Percentiles rank a stretch among this genome's conserved stretches.
Evolutionary conservation across 2,329 filamentous ascomycete species (phyloP).

Genomic region (Colletotrichum sidae): DNA sequence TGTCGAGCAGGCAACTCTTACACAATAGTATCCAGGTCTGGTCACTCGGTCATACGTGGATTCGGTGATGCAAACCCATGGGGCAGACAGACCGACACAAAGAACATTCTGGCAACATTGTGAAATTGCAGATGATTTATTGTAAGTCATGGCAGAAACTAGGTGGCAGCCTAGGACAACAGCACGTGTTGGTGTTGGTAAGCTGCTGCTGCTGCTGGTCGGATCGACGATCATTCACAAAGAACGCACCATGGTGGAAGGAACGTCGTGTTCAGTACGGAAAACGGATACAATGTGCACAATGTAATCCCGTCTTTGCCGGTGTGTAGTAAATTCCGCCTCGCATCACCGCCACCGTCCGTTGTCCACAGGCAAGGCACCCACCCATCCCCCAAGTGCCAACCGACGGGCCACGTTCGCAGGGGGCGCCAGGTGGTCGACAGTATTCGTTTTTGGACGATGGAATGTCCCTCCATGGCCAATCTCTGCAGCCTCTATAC

Average conservation of each 20-base stretch:
- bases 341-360: slow-evolving; percentile 17
- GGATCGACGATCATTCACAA: slow-evolving; percentile 11
- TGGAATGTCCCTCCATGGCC: slow-evolving; percentile 11
- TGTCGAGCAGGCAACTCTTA: slow-evolving; percentile 34
- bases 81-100: slow-evolving; percentile 4
- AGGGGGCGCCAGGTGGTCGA: slow-evolving; percentile 28
- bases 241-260: not conserved
- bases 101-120: slow-evolving; percentile 14
- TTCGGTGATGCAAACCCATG: not conserved
- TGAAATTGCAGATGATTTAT: too few relatives aligned
- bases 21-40: slow-evolving; percentile 4
- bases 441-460: slow-evolving; percentile 10
- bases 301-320: not conserved
- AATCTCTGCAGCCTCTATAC: slow-evolving; percentile 26
- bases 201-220: not conserved
- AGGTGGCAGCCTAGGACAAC: slow-evolving; percentile 9
- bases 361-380: slow-evolving; percentile 22
- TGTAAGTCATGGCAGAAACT: too few relatives aligned
- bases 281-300: too few relatives aligned
- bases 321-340: slow-evolving; percentile 26
- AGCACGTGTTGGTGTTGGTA: slow-evolving; percentile 21
- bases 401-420: slow-evolving; percentile 30
- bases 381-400: slow-evolving; percentile 15
- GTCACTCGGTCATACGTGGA: slow-evolving; percentile 8
- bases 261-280: too few relatives aligned